Evolutionary conservation across 768 basidiomycete genomes (phyloP).

Genomic region (Auriculariales sp.): DNA sequence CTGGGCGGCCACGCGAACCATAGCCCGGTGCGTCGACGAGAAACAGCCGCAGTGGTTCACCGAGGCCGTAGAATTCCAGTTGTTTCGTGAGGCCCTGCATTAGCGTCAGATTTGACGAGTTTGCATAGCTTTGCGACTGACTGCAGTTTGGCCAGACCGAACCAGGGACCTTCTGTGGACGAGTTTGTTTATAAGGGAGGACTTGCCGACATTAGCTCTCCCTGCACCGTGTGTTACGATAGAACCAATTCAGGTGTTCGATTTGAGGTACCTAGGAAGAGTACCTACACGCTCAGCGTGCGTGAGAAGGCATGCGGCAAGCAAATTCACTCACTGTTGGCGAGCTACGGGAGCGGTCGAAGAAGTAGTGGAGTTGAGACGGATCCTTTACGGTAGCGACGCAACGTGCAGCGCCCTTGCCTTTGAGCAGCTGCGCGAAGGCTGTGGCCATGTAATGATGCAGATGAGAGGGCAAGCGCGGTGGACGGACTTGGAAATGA

Average conservation of each 20-base stretch:
- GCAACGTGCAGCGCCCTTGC: neutral
- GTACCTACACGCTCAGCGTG: neutral
- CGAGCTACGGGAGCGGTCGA: neutral
- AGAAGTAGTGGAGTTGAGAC: neutral
- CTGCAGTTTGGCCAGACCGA: constrained; percentile 56
- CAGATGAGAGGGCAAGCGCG: neutral
- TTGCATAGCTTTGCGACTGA: constrained; percentile 18
- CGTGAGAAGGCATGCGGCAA: neutral
- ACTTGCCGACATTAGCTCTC: constrained; percentile 69
- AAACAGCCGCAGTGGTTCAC: constrained; percentile 34
- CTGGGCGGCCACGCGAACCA: constrained; percentile 53
- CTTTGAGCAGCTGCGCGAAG: neutral
- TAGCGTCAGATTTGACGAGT: neutral
- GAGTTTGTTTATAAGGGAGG: constrained; percentile 55
- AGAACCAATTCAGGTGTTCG: neutral
- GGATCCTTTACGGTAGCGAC: neutral
- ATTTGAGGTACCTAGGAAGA: neutral
- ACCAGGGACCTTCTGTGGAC: constrained; percentile 41
- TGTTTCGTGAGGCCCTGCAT: constrained; percentile 54
- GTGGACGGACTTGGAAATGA: neutral
- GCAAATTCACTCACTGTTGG: neutral
- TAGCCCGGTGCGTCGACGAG: constrained; percentile 77
- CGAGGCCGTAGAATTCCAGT: constrained; percentile 62
- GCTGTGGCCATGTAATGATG: neutral
- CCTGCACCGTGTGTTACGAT: constrained; percentile 24